Base-by-base conservation (phyloP, 306 rosid species). In the Cicer yamashitae region DNA sequence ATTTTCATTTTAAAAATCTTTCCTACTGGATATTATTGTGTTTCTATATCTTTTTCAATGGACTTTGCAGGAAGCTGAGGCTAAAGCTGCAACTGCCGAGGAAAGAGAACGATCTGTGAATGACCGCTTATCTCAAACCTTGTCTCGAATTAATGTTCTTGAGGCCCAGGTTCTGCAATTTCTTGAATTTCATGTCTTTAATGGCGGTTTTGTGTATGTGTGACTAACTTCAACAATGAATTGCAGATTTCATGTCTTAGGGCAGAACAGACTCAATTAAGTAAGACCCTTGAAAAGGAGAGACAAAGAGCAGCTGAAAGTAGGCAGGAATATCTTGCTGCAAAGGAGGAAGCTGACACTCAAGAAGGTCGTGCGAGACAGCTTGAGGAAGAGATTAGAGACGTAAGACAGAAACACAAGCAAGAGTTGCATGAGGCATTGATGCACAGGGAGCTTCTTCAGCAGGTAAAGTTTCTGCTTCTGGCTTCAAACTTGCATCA, bases 291-390 rank as follows among this genome's bases (percentile, higher is more conserved):
- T 62, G 99, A 96, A 77, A 96, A 96, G 90, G 99, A 96, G 86
- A 87, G 99, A 81, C 97, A 96, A 67, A 86, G 98, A 81, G 99
- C 99, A 43, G 93, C 99, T 87, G 99, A 96, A 86, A 96, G 89
- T 85, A 88, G 99, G 83, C 98, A 92, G 86, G 99, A 96, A 71
- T 92, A 88, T 87, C 98, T 90, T 80, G 96, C 91, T 37, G 91
- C 89, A 70, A 96, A 96, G 86, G 99, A 96, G 91, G 99, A 92
- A 82, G 98, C 99, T 75, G 96, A 96, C 81, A 92, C 99, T 41
- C 96, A 83, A 75, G 98, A 96, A 86, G 98, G 99, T 79, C 97
- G 91, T 39, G 94, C 78, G 67, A 90, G 70, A 86, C 99, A 96
- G 84, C 96, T 92, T 83, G 99, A 88, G 83, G 97, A 79, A 84